Percentiles rank a stretch among this genome's conserved stretches.
Conservation (phyloP, 345 rosid species). For the Eucalyptus polybractea region DNA sequence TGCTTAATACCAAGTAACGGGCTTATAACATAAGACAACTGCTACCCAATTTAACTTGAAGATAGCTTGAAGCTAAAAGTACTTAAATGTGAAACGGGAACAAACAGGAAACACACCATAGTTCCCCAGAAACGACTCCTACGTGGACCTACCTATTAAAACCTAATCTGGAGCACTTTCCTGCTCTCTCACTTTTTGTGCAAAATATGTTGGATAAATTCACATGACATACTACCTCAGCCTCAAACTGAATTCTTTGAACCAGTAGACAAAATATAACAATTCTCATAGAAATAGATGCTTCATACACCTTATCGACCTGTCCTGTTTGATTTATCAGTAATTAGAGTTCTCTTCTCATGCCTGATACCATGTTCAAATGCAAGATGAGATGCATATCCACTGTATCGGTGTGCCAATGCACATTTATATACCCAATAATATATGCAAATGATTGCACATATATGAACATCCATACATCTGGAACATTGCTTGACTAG, state of each 20-base stretch:
- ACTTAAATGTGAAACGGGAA: neutral
- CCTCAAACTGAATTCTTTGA: neutral
- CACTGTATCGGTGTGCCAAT: neutral
- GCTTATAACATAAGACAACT: neutral
- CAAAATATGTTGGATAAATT: neutral
- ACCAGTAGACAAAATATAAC: neutral
- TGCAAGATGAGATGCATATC: neutral
- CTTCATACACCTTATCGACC: neutral
- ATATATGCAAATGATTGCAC: neutral
- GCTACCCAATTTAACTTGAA: neutral
- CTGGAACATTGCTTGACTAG: neutral
- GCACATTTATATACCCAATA: fast-evolving
- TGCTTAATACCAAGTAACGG: neutral
- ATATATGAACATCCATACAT: neutral
- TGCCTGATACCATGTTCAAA: neutral
- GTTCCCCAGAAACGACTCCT: neutral
- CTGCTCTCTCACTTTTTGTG: neutral
- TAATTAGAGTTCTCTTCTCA: neutral
- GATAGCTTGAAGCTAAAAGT: neutral
- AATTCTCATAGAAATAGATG: neutral
- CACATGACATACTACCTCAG: neutral
- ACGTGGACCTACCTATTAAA: neutral
- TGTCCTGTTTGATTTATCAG: neutral
- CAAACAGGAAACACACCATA: neutral
- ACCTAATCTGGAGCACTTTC: neutral